Conservation (phyloP, 345 rosid species). For the Acer negundo region DNA sequence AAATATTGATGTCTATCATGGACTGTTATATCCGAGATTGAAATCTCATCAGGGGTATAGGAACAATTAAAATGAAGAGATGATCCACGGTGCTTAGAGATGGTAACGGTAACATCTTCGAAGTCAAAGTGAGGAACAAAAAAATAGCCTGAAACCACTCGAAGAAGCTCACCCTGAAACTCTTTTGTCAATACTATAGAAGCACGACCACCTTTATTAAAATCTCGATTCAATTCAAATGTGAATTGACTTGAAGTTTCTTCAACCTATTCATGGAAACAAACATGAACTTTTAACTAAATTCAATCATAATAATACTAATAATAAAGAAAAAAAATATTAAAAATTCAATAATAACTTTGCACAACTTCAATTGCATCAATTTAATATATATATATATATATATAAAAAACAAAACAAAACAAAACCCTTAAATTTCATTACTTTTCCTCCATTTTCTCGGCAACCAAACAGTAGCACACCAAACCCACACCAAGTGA, state of each 20-base stretch:
- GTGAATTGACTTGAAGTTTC: constrained; percentile 66
- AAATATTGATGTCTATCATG: too few species aligned
- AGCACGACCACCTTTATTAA: constrained; percentile 18
- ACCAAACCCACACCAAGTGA: too few species aligned
- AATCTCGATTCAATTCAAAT: constrained; percentile 31
- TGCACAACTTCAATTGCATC: too few species aligned
- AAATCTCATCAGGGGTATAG: constrained; percentile 65
- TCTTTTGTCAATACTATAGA: constrained; percentile 63
- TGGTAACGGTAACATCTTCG: constrained; percentile 55
- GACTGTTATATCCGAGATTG: constrained; percentile 29
- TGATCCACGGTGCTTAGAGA: constrained; percentile 61
- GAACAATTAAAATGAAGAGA: constrained; percentile 62
- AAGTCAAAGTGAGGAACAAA: too few species aligned
- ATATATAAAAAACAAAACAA: too few species aligned
- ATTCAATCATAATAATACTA: too few species aligned
- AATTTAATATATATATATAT: too few species aligned
- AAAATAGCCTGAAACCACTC: constrained; percentile 44
- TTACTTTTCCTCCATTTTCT: not conserved
- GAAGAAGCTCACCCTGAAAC: constrained; percentile 63
- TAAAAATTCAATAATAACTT: too few species aligned
- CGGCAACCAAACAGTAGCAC: too few species aligned
- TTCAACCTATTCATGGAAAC: constrained; percentile 43
- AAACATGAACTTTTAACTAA: not conserved
- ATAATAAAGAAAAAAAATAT: too few species aligned
- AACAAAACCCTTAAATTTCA: not conserved